Percentiles rank a stretch among this genome's conserved stretches.
Evolutionary conservation across 345 rosid species (phyloP).

Genomic region (Euclidium syriacum): DNA sequence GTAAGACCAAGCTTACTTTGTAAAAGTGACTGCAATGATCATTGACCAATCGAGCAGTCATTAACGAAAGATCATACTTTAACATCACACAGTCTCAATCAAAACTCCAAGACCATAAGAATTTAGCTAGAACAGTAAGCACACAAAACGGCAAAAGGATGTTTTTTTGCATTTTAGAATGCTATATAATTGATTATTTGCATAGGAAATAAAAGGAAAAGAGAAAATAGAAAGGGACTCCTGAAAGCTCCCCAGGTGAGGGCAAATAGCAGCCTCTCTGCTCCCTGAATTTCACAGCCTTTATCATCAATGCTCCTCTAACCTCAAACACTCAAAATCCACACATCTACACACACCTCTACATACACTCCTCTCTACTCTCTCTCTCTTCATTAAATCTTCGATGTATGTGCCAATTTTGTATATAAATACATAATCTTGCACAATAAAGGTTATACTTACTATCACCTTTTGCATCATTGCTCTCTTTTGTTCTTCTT

Average conservation of each 20-base stretch:
- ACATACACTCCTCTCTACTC: neutral
- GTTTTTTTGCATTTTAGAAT: neutral
- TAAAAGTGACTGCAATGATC: conserved; percentile 7
- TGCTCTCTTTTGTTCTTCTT: conserved; percentile 20
- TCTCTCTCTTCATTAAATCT: neutral
- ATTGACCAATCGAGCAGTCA: conserved; percentile 29
- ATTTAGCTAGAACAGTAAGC: conserved; percentile 10
- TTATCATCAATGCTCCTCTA: conserved; percentile 32
- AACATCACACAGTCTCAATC: conserved; percentile 33
- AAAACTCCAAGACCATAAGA: conserved; percentile 24
- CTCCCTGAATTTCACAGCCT: conserved; percentile 35
- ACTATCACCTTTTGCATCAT: conserved; percentile 22
- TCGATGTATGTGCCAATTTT: conserved; percentile 13
- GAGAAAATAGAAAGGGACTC: conserved; percentile 17
- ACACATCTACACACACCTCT: conserved; percentile 6
- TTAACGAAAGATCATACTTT: conserved; percentile 32
- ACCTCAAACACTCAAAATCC: conserved; percentile 37
- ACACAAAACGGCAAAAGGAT: conserved; percentile 26
- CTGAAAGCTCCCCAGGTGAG: conserved; percentile 33
- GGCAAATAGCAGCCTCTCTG: conserved; percentile 27
- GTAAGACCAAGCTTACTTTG: neutral
- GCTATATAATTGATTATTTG: conserved; percentile 1
- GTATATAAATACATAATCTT: conserved; percentile 28
- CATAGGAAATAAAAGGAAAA: neutral
- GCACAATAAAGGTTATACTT: conserved; percentile 23